Conservation (phyloP, 1,284 basidiomycete species). For the Pseudozyma flocculosa region DNA sequence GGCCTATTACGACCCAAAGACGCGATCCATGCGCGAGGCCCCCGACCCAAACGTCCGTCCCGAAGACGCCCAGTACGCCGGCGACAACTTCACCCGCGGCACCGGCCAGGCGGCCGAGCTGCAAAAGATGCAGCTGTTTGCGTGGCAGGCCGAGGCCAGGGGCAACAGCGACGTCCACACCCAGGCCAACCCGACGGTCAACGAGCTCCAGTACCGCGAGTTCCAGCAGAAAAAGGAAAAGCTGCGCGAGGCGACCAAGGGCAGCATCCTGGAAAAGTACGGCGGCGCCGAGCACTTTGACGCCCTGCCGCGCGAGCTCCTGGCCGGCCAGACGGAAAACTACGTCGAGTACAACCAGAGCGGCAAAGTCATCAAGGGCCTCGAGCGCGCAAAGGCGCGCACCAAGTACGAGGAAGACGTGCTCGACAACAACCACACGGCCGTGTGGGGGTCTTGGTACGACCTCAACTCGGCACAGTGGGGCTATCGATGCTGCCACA, state of each 20-base stretch:
- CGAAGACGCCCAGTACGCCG: conserved; percentile 88
- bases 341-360: conserved; percentile 96
- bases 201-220: conserved; percentile 84
- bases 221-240: conserved; percentile 90
- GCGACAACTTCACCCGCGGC: conserved; percentile 90
- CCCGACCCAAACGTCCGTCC: conserved; percentile 73
- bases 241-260: conserved; percentile 80
- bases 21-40: conserved; percentile 97
- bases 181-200: conserved; percentile 90
- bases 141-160: conserved; percentile 89
- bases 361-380: conserved; percentile 88
- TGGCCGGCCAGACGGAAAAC: conserved; percentile 90
- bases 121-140: conserved; percentile 89
- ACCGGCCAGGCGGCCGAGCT: conserved; percentile 89
- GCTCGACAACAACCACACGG: conserved; percentile 87
- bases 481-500: conserved; percentile 96
- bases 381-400: conserved; percentile 75
- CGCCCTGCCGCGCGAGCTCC: conserved; percentile 79
- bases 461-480: conserved; percentile 71
- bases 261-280: conserved; percentile 66
- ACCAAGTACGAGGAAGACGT: conserved; percentile 78
- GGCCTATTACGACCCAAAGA: conserved; percentile 99
- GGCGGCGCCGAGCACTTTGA: conserved; percentile 93
- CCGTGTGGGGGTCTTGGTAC: conserved; percentile 96
- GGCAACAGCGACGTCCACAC: conserved; percentile 88